Conservation (phyloP, 345 rosid genomes). For the Aethionema arabicum region DNA sequence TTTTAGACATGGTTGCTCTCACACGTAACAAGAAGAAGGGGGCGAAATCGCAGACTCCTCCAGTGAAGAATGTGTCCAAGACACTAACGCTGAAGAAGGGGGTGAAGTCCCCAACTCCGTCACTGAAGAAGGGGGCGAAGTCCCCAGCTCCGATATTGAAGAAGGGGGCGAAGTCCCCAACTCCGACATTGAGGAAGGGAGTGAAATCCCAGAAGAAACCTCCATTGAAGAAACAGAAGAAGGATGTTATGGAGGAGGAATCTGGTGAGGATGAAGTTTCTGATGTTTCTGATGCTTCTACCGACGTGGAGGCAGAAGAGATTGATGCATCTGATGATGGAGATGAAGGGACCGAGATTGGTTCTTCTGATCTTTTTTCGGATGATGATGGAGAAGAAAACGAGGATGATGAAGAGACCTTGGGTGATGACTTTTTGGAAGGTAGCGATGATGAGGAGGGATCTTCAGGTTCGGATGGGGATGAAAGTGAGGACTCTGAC, state of each 20-base stretch:
- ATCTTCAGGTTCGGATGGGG: slow-evolving; percentile 39
- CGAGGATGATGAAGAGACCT: slow-evolving; percentile 28
- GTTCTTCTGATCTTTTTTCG: slow-evolving; percentile 26
- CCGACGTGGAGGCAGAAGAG: slow-evolving; percentile 46
- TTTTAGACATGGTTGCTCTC: slow-evolving; percentile 42
- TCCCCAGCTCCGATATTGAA: slow-evolving; percentile 31
- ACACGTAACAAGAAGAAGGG: slow-evolving; percentile 54
- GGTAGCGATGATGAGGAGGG: slow-evolving; percentile 42
- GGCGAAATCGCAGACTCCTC: slow-evolving; percentile 41
- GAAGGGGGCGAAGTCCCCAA: slow-evolving; percentile 42
- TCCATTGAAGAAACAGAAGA: slow-evolving; percentile 56
- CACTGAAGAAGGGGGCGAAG: slow-evolving; percentile 46
- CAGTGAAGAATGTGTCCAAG: slow-evolving; percentile 25
- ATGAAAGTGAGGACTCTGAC: slow-evolving; percentile 45
- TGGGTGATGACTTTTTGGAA: slow-evolving; percentile 34
- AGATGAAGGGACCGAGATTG: slow-evolving; percentile 21
- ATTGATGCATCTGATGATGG: slow-evolving; percentile 38
- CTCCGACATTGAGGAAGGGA: slow-evolving; percentile 49
- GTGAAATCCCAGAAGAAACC: slow-evolving; percentile 41
- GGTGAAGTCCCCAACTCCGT: slow-evolving; percentile 32
- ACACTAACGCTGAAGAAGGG: slow-evolving; percentile 46
- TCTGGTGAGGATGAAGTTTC: slow-evolving; percentile 39
- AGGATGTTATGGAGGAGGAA: slow-evolving; percentile 40
- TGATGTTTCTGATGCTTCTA: slow-evolving; percentile 46
- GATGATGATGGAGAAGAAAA: slow-evolving; percentile 32